A percentile compares a stretch with the other conserved stretches of the same genome.
phyloP scores from a whole-genome alignment of 192 early-diverging fungal genomes.

The Linnemannia schmuckeri region DNA sequence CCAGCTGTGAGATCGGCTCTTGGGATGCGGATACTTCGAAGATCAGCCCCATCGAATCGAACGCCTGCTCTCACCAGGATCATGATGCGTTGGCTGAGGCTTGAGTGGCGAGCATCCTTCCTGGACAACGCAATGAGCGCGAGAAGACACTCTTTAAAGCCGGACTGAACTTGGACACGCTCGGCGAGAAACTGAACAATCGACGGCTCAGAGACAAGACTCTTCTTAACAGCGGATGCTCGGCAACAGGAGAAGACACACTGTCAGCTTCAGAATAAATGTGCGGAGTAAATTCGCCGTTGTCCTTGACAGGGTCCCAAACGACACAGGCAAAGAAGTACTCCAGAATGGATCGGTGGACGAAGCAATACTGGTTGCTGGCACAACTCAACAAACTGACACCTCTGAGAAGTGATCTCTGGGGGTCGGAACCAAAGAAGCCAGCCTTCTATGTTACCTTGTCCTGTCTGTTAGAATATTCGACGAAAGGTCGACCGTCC shows the following conservation, averaged over 20 bases:
- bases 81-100: conserved; percentile 1
- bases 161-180: background rate
- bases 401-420: background rate
- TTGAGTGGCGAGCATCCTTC: background rate
- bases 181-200: conserved; percentile 2
- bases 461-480: background rate
- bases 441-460: background rate
- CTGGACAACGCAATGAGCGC: background rate
- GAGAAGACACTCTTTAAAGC: background rate
- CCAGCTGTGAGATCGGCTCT: background rate
- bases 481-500: background rate
- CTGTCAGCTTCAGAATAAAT: too few relatives aligned
- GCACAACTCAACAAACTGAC: background rate
- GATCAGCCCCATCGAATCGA: background rate
- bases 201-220: background rate
- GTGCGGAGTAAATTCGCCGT: background rate
- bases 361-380: background rate
- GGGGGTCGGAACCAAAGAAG: background rate
- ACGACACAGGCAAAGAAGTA: background rate
- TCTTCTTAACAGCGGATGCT: background rate
- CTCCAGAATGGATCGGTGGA: background rate
- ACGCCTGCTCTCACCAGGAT: background rate
- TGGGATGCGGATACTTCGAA: background rate
- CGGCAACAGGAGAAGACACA: background rate
- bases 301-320: background rate